phyloP scores from a whole-genome alignment of 306 rosid genomes.

The Geum urbanum region DNA sequence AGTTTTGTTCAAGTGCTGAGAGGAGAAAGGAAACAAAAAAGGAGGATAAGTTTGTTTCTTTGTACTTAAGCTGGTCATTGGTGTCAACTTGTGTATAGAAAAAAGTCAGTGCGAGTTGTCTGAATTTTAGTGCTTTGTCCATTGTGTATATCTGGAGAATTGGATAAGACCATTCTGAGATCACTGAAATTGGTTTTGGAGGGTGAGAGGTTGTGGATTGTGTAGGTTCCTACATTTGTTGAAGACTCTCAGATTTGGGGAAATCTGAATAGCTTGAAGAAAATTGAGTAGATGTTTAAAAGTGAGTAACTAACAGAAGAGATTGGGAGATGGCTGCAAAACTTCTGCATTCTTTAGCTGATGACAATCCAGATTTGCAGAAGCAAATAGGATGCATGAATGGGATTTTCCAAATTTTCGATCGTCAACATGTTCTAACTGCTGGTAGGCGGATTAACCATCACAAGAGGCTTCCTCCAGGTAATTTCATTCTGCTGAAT shows the following conservation, averaged over 20 bases:
- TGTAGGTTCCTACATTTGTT: constrained; percentile 12
- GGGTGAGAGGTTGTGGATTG: constrained; percentile 10
- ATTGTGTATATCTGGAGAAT: constrained; percentile 13
- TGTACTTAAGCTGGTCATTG: constrained; percentile 25
- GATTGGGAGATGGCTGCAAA: constrained; percentile 74
- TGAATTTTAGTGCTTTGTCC: constrained; percentile 22
- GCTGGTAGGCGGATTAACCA: constrained; percentile 52
- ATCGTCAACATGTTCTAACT: constrained; percentile 56
- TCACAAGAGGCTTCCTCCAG: constrained; percentile 68
- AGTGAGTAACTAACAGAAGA: constrained; percentile 27
- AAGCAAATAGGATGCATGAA: constrained; percentile 95
- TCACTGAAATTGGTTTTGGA: constrained; percentile 14
- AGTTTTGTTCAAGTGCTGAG: background rate
- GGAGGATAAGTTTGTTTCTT: constrained; percentile 14
- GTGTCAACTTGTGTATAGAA: constrained; percentile 18
- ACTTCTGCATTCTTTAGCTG: constrained; percentile 81
- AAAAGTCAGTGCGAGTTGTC: constrained; percentile 21
- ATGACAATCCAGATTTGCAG: constrained; percentile 87
- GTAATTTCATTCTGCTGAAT: constrained; percentile 27
- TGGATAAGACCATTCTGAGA: constrained; percentile 15
- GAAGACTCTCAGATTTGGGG: constrained; percentile 24
- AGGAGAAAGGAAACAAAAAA: constrained; percentile 20
- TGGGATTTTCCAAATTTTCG: constrained; percentile 81
- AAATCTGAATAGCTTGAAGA: constrained; percentile 29
- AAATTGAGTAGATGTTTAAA: constrained; percentile 17